These are phyloP conservation scores for Elsinoe fawcettii DNA, from an alignment of 2,329 filamentous ascomycete genomes.

Conservation along the genomic window DNA sequence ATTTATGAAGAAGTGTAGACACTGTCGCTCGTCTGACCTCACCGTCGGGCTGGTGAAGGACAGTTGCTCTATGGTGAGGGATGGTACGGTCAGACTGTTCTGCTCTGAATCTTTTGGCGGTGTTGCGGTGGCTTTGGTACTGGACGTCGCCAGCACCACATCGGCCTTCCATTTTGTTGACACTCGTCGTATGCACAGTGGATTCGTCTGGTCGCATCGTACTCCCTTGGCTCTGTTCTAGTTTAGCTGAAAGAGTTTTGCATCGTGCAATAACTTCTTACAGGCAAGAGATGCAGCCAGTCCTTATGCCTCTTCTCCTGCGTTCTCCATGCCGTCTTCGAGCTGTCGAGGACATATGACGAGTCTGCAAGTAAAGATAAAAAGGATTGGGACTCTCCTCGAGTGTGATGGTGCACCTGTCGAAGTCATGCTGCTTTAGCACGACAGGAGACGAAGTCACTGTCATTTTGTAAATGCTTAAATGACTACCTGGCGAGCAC, in stretches of 20 bases:
- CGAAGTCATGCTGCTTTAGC: not conserved
- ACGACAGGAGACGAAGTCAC: not conserved
- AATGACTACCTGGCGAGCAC: not conserved
- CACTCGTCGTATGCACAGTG: not conserved
- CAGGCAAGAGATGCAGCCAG: conserved; percentile 5
- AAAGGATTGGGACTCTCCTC: not conserved
- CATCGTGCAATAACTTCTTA: not conserved
- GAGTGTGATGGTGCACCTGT: not conserved
- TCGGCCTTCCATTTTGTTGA: conserved; percentile 2
- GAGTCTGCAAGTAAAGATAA: conserved; percentile 4
- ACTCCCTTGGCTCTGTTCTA: not conserved
- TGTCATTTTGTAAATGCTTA: not conserved
- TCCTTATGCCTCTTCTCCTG: conserved; percentile 3
- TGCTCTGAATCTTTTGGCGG: not conserved
- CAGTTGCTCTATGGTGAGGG: not conserved
- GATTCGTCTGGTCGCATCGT: conserved; percentile 4
- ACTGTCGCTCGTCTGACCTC: not conserved
- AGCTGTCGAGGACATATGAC: conserved; percentile 5
- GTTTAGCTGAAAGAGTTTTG: not conserved
- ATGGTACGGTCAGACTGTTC: not conserved
- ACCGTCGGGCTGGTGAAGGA: conserved; percentile 3
- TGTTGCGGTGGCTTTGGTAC: not conserved
- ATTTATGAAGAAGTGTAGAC: conserved; percentile 2
- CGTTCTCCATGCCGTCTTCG: not conserved
- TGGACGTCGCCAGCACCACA: not conserved